Base-by-base conservation (phyloP, 352 stramenopile species). In the Hyaloperonospora brassicae region DNA sequence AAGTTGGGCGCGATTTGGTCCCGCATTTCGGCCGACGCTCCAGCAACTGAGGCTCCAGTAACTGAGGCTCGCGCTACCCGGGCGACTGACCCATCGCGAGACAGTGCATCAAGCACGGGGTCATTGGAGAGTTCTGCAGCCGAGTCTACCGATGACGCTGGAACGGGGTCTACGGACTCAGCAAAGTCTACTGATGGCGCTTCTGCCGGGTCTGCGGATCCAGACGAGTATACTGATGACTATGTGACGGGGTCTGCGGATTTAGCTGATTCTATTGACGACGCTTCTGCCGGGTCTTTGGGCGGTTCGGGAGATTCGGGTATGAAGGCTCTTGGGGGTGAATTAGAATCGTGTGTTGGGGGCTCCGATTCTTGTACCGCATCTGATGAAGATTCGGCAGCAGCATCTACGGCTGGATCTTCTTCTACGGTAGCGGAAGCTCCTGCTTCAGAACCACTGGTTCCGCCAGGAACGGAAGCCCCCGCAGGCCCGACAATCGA, bases 1-100 rank as follows among this genome's bases (percentile, higher is more conserved):
- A 54, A 46, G 31, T 45, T 69, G 25, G 61, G 61, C 4, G 61
- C 48, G 1, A 60, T 67, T 53, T 67, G 60, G 60, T 57, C 60
- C 14, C 45, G 60, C 1, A 64, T 61, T 48, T 49, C 46, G 5
- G 49, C 50, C 1, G 52, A 61, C 30, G 48, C 58, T 6, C 52
- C 47, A 7, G 57, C 42, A 6, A 50, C 38, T 13, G 38, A 44
- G 5, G 17, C 39, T 49, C n/a, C n/a, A n/a, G n/a, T n/a, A n/a
- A n/a, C n/a, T n/a, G n/a, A n/a, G n/a, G n/a, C n/a, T n/a, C n/a
- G n/a, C n/a, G n/a, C n/a, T n/a, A n/a, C n/a, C n/a, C n/a, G n/a
- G n/a, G n/a, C n/a, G n/a, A n/a, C n/a, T n/a, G n/a, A n/a, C n/a
- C n/a, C n/a, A n/a, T n/a, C n/a, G n/a, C n/a, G n/a, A n/a, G n/a